phyloP scores from a whole-genome alignment of 164 flowering plant species.

The Piper longum region DNA sequence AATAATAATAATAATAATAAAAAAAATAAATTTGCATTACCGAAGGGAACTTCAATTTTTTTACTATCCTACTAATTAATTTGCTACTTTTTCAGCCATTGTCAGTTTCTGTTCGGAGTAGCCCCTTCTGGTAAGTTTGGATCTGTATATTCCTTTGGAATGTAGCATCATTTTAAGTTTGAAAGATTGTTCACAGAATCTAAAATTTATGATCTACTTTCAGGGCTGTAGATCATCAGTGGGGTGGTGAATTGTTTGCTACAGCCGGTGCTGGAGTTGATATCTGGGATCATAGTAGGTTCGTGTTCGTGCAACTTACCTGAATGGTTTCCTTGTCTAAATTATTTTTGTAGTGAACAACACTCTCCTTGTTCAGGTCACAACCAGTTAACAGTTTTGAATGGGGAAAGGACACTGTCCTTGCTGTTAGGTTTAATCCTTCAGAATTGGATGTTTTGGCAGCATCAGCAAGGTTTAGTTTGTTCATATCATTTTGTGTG shows the following conservation, averaged over 20 bases:
- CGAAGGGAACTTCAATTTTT: not conserved
- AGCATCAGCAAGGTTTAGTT: slow-evolving; percentile 61
- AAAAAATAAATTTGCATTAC: too few relatives aligned
- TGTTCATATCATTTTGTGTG: not conserved
- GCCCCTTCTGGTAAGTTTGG: slow-evolving; percentile 62
- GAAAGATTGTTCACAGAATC: too few relatives aligned
- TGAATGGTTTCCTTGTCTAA: not conserved
- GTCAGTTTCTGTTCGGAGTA: slow-evolving; percentile 59
- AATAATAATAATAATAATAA: too few relatives aligned
- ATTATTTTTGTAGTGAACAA: slow-evolving; percentile 4
- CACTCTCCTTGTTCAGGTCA: slow-evolving; percentile 36
- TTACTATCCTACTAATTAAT: not conserved
- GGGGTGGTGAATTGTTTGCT: slow-evolving; percentile 74
- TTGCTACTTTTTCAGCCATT: slow-evolving; percentile 40
- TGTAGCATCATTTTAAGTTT: not conserved
- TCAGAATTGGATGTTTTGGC: slow-evolving; percentile 78
- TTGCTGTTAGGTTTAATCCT: slow-evolving; percentile 84
- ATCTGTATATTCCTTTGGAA: not conserved
- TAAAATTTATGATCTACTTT: slow-evolving; percentile 1
- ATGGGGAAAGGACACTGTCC: slow-evolving; percentile 67
- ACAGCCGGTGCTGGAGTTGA: slow-evolving; percentile 94
- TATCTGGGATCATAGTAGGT: slow-evolving; percentile 97
- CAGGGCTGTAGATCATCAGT: slow-evolving; percentile 91
- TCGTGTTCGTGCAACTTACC: not conserved
- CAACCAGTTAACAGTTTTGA: slow-evolving; percentile 71